These are phyloP conservation scores for Citrus reticulata DNA, from an alignment of 345 rosid genomes.

Conservation along the genomic window DNA sequence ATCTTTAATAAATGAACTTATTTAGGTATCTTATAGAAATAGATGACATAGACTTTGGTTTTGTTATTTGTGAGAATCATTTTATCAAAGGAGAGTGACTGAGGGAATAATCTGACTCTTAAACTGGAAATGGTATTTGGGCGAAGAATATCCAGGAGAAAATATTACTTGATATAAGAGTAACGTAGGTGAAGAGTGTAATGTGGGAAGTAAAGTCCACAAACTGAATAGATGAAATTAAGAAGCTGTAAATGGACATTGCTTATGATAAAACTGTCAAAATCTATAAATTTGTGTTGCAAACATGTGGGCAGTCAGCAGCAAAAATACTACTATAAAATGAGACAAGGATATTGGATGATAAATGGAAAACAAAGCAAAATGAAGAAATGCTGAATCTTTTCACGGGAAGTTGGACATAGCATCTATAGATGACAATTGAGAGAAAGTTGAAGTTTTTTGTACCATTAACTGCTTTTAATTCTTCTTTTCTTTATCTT, in stretches of 20 bases:
- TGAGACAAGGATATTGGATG: not conserved
- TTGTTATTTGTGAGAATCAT: not conserved
- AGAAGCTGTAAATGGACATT: not conserved
- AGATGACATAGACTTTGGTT: not conserved
- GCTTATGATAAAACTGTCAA: not conserved
- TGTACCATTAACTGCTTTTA: not conserved
- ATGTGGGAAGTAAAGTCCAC: not conserved
- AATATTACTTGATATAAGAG: not conserved
- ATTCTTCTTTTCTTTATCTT: not conserved
- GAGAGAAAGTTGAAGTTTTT: not conserved
- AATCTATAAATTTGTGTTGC: not conserved
- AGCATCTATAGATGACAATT: not conserved
- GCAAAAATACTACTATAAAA: not conserved
- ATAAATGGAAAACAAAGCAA: not conserved
- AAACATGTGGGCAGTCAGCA: not conserved
- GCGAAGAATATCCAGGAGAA: not conserved
- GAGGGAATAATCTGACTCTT: not conserved
- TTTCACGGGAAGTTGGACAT: not conserved
- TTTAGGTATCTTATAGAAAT: not conserved
- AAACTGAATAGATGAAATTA: not conserved
- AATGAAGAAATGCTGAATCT: not conserved
- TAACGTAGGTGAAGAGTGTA: not conserved
- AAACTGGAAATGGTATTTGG: not conserved
- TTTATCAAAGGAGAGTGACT: not conserved
- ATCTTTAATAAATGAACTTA: not conserved